Base-by-base conservation (phyloP, 1,284 basidiomycete genomes). In the Coriolopsis trogii region DNA sequence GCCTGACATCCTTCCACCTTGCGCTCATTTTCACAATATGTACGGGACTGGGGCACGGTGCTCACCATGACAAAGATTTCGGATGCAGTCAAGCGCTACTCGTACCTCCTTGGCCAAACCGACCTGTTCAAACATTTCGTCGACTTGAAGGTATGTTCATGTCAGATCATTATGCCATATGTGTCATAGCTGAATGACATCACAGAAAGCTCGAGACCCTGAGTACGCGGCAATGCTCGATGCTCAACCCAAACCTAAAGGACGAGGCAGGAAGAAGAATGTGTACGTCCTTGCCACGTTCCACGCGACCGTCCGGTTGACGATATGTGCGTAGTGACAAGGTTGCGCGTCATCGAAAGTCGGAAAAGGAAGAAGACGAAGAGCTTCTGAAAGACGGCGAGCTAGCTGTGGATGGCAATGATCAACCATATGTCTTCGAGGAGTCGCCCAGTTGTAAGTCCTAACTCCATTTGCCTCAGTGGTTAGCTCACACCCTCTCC, bases 291-390 rank as follows among this genome's bases (percentile, higher is more conserved):
- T 6, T 33, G 12, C 21, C 12, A 15, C 43, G n/a, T 31, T 29
- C 8, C 6, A 6, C 8, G 21, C 15, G n/a, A 26, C 24, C 20
- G 21, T 23, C 9, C 2, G 24, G 6, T 24, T 47, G 20, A 37
- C 21, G 10, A 16, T 66, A 51, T 26, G 15, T 28, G 6, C n/a
- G 34, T 54, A 89, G 84, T 44, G 86, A 88, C 61, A 87, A 87
- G 53, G 91, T 78, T 54, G 80, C 89, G 46, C 85, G 94, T 33
- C 92, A 95, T 64, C 85, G 96, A 49, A 98, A 96, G 73, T 95
- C 93, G 0, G 96, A 99, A 70, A 98, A 98, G 72, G 96, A 98
- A 67, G 96, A 98, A 69, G 96, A 98, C 57, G 95, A 98, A 63
- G 95, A 98, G 70, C 66, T 98, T 65, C 73, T 98, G 44, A 91